phyloP scores from a whole-genome alignment of 1,139 yeast genomes.

The Hemisphaericaspora subhashii region DNA sequence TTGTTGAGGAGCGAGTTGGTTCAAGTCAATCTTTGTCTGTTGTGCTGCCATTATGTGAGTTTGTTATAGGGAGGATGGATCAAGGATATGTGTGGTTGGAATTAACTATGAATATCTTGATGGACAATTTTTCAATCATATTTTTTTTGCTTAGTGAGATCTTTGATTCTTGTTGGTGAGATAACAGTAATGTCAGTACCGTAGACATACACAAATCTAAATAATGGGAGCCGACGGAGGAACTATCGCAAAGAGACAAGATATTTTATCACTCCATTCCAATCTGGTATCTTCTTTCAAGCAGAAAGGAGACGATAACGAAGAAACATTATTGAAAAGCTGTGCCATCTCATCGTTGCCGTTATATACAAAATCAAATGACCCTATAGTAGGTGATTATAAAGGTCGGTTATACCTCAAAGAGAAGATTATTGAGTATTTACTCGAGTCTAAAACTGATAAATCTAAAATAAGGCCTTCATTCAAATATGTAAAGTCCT shows the following conservation, averaged over 20 bases:
- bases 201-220: background rate
- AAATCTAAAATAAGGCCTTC: constrained; percentile 8
- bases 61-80: background rate
- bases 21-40: constrained; percentile 51
- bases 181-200: background rate
- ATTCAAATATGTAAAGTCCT: constrained; percentile 41
- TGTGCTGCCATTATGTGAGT: constrained; percentile 15
- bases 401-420: constrained; percentile 70
- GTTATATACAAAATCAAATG: constrained; percentile 16
- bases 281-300: constrained; percentile 10
- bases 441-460: constrained; percentile 35
- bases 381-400: constrained; percentile 67
- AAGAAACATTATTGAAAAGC: constrained; percentile 12
- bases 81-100: background rate
- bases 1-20: constrained; percentile 78
- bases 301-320: constrained; percentile 33
- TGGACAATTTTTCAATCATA: background rate
- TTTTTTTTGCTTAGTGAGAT: background rate
- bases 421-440: constrained; percentile 60
- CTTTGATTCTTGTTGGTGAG: background rate
- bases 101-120: no score
- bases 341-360: constrained; percentile 35
- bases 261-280: constrained; percentile 32
- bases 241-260: constrained; percentile 47
- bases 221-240: constrained; percentile 55